A percentile compares a stretch with the other conserved stretches of the same genome.
These are phyloP conservation scores for Solanum clarkiae DNA, from an alignment of 257 asterid genomes.

Conservation along the genomic window DNA sequence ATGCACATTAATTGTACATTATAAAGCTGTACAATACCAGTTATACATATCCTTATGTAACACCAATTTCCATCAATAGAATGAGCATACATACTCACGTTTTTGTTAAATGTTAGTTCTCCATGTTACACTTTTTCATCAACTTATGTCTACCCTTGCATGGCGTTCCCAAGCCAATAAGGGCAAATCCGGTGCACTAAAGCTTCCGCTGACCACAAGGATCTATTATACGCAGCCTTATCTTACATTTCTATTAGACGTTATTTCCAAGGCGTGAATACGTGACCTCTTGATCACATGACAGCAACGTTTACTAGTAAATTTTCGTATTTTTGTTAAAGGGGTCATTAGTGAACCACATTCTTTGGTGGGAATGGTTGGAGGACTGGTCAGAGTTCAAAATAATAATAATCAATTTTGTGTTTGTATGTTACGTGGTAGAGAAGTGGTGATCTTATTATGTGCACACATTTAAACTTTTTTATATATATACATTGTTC, in stretches of 20 bases:
- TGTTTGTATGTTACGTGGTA: background rate
- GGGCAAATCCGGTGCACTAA: no score
- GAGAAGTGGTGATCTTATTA: background rate
- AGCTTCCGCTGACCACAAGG: no score
- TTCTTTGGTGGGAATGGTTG: background rate
- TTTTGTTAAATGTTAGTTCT: background rate
- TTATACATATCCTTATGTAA: background rate
- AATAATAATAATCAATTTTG: background rate
- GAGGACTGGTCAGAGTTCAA: background rate
- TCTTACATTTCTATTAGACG: no score
- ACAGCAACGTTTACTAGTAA: background rate
- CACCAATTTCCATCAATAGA: background rate
- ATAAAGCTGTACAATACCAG: background rate
- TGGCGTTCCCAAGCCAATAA: background rate
- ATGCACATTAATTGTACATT: slow-evolving; percentile 34
- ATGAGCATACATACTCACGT: background rate
- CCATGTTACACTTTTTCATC: background rate
- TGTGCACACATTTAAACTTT: background rate
- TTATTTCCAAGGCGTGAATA: no score
- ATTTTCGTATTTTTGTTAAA: background rate
- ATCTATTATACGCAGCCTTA: no score
- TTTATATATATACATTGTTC: no score
- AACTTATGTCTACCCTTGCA: background rate
- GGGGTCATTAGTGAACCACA: background rate
- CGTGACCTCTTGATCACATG: no score